Evolutionary conservation across 2,329 filamentous ascomycete genomes (phyloP), one percentile per base, ranked within the genome.

Genomic region (Cryoendolithus antarcticus): DNA sequence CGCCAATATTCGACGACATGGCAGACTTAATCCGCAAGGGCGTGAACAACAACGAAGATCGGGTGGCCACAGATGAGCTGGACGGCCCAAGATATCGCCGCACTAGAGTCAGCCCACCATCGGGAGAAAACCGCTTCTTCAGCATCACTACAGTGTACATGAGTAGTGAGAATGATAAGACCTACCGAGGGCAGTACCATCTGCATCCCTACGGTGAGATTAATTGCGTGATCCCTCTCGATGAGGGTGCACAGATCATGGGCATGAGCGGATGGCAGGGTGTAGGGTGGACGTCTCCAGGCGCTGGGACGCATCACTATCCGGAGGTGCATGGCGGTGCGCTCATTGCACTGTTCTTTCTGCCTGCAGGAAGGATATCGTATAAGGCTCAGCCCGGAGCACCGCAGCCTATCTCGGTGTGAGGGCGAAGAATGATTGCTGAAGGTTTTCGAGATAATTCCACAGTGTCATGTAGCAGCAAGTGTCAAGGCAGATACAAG

Each of bases 91-190:
- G 62, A 45, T 72, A 72, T 44, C 63, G 59, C 12, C 55, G 59
- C 6, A 59, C 58, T 7, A 68, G 66, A 42, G 63, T 75, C 42
- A 53, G 60, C 32, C 45, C 64, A 3, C 72, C 71, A 1, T 61
- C 54, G 2, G 55, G 60, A 7, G 59, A 62, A 28, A 74, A 65
- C 19, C 60, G 63, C 19, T 74, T 61, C 53, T 69, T 73, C 51
- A 69, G 64, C 48, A 72, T 75, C 49, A 75, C 72, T 2, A 67
- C 70, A 1, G 71, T 75, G 15, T 75, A 72, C 50, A 73, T 75
- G 64, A 62, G 15, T 19, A 19, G 15, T 64, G 61, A 72, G n/a
- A 66, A 61, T 27, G 41, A 65, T 29, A 62, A 65, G 4, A 62
- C 58, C 13, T 72, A 66, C 48, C 54, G 56, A 4, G 71, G 71